A percentile compares a stretch with the other conserved stretches of the same genome.
Conservation (phyloP, 306 rosid genomes). For the Quercus cerris region DNA sequence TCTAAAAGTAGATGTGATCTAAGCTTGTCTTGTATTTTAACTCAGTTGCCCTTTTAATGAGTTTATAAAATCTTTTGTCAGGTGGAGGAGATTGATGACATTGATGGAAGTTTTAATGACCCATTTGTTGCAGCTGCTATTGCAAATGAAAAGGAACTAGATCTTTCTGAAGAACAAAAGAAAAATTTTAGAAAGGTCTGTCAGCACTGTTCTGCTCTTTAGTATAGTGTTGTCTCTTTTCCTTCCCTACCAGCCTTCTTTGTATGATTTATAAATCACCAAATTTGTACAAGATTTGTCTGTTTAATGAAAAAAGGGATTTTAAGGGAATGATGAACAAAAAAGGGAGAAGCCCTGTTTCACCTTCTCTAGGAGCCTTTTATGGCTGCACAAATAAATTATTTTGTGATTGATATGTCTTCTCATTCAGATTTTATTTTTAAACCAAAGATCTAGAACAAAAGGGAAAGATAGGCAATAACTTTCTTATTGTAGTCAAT, state of each 20-base stretch:
- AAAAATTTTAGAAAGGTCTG: conserved; percentile 73
- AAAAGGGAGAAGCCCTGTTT: neutral
- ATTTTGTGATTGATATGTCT: neutral
- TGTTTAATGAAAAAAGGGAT: neutral
- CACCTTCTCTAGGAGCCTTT: neutral
- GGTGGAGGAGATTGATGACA: conserved; percentile 98
- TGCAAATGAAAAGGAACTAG: conserved; percentile 75
- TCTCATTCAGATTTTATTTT: neutral
- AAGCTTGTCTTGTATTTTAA: conserved; percentile 2
- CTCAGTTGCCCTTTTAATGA: conserved; percentile 5
- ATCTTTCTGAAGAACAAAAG: conserved; percentile 81
- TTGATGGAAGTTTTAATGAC: conserved; percentile 70
- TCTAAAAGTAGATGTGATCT: neutral
- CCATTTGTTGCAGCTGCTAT: conserved; percentile 96
- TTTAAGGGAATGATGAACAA: neutral
- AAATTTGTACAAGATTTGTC: neutral
- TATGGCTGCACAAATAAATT: neutral
- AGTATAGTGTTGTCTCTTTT: neutral
- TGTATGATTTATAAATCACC: neutral
- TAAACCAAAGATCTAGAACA: neutral
- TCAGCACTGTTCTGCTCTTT: conserved; percentile 6
- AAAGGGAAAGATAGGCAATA: neutral
- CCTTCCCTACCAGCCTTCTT: neutral
- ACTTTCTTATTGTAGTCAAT: neutral
- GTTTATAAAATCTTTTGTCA: conserved; percentile 25